Evolutionary conservation across 2,329 filamentous ascomycete species (phyloP), one percentile per base, ranked within the genome.

Genomic region (Calonectria fujianensis): DNA sequence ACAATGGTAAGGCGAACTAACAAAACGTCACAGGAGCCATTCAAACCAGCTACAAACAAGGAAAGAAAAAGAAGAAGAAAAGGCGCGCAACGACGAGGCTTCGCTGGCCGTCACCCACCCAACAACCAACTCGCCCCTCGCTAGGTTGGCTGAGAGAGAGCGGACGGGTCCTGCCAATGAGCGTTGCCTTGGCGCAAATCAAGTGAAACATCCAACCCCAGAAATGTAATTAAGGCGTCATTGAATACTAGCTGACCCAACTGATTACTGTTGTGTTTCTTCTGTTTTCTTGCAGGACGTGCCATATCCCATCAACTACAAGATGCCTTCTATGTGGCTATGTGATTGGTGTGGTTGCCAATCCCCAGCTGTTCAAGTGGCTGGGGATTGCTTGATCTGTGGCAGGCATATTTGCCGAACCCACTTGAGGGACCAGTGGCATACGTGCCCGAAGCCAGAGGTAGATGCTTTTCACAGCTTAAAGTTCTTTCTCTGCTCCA

Each of bases 31-130:
- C 45, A 24, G 6, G 20, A n/a, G 9, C 9, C 45, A 48, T 48
- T 48, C 45, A 20, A 2, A 48, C 6, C 1, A 13, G 18, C 20
- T 4, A 11, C 20, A 9, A 24, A 50, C 32, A 14, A 0, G 1
- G 3, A 6, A 31, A 65, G 9, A 7, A n/a, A 37, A 24, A 61
- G 14, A 35, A n/a, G 5, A 9, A 13, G n/a, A 64, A 41, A 48
- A 48, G 18, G 45, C 41, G 24, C n/a, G 3, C 39, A 50, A 50
- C 41, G 20, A 41, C 41, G 11, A 27, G 18, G 41, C 35, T 65
- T 48, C 41, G 61, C 41, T 50, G 29, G 41, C 27, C 61, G 61
- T 50, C 61, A 65, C 41, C 61, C 39, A 50, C 61, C 61, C 61
- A 65, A 65, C 61, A 35, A 32, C 61, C 39, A 63, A 13, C 59